A percentile compares a stretch with the other conserved stretches of the same genome.
phyloP scores from a whole-genome alignment of 1,284 basidiomycete genomes.

The Ceratobasidium sp. region DNA sequence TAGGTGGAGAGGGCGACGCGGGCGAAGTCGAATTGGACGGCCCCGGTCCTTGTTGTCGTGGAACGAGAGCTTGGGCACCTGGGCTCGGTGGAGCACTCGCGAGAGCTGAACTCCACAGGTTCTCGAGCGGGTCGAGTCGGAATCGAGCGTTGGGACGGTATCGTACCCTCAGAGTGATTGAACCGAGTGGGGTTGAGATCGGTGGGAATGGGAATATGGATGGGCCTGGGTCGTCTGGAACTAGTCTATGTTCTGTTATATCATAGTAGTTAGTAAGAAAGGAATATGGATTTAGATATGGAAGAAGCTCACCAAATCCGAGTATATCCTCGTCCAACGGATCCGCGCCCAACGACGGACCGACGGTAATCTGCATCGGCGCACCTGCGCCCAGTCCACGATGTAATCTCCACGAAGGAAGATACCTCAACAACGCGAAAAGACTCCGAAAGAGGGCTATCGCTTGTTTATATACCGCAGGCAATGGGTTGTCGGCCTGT shows the following conservation, averaged over 20 bases:
- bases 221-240: conserved; percentile 60
- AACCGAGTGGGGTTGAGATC: conserved; percentile 76
- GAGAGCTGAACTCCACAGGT: conserved; percentile 77
- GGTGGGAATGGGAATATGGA: conserved; percentile 71
- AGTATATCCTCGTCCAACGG: conserved; percentile 43
- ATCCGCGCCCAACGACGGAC: conserved; percentile 8
- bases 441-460: conserved; percentile 83
- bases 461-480: conserved; percentile 81
- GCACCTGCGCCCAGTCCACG: conserved; percentile 66
- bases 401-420: conserved; percentile 80
- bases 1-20: conserved; percentile 61
- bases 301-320: conserved; percentile 49
- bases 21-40: conserved; percentile 48
- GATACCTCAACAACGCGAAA: conserved; percentile 75
- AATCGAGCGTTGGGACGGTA: conserved; percentile 78
- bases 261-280: background rate
- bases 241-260: conserved; percentile 60
- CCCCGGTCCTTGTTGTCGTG: background rate
- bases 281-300: conserved; percentile 11
- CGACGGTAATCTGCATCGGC: conserved; percentile 48
- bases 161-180: conserved; percentile 70
- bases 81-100: conserved; percentile 27
- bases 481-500: conserved; percentile 51
- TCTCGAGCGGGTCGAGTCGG: conserved; percentile 79
- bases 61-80: background rate